phyloP scores from a whole-genome alignment of 1,284 basidiomycete species.

The Cryptococcus jaspeensis region DNA sequence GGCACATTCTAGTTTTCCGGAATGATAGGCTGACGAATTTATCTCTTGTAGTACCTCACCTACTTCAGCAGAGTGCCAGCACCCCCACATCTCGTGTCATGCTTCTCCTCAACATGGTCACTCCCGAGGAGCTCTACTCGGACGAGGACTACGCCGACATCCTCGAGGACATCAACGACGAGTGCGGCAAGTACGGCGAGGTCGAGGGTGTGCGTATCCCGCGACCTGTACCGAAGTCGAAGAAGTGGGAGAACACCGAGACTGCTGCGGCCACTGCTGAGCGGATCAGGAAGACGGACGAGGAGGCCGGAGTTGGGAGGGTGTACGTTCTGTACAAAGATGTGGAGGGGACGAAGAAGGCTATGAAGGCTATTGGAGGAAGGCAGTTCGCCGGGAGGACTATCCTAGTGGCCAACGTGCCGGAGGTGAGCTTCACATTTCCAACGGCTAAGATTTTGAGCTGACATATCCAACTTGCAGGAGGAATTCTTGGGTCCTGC shows the following conservation, averaged over 20 bases:
- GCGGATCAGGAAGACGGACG: conserved; percentile 64
- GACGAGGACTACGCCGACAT: conserved; percentile 93
- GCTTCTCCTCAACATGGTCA: conserved; percentile 99
- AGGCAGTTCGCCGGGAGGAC: conserved; percentile 87
- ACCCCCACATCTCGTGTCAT: conserved; percentile 70
- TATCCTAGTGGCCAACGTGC: conserved; percentile 59
- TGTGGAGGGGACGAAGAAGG: conserved; percentile 63
- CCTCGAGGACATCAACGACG: conserved; percentile 90
- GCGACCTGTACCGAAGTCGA: conserved; percentile 71
- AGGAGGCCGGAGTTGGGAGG: conserved; percentile 85
- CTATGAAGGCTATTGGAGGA: conserved; percentile 81
- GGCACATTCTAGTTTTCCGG: background rate
- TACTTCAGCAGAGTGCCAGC: conserved; percentile 63
- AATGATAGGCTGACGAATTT: background rate
- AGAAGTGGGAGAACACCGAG: conserved; percentile 70
- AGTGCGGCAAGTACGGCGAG: conserved; percentile 77
- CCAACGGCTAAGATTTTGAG: too few relatives aligned
- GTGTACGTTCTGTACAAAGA: conserved; percentile 85
- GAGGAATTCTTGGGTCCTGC: conserved; percentile 50
- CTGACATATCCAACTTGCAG: conserved; percentile 15
- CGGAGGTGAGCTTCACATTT: conserved; percentile 37
- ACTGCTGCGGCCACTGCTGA: conserved; percentile 55
- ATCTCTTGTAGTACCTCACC: conserved; percentile 69
- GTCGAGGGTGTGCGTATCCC: conserved; percentile 88
- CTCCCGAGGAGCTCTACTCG: conserved; percentile 83